Percentiles rank a stretch among this genome's conserved stretches.
Evolutionary conservation across 176 grass and related monocot species (phyloP).

Genomic region (Ensete ventricosum): DNA sequence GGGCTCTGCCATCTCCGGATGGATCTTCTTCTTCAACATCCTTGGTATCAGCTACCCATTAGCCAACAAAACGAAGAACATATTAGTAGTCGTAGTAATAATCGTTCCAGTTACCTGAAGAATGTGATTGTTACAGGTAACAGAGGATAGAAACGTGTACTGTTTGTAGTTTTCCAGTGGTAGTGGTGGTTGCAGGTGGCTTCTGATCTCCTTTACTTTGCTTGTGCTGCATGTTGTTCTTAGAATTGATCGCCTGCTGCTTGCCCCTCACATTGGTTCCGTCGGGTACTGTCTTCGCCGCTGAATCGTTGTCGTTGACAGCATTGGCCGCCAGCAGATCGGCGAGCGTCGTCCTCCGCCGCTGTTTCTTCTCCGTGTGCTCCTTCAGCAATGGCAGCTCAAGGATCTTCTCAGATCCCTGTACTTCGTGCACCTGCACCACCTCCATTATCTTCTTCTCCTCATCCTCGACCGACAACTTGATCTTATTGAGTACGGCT

Average conservation of each 20-base stretch:
- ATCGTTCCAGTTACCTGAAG: too few species aligned
- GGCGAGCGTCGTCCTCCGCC: neutral
- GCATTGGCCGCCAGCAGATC: neutral
- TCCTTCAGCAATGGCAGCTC: conserved; percentile 6
- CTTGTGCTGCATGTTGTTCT: neutral
- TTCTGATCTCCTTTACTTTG: neutral
- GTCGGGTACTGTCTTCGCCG: neutral
- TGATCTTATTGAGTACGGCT: neutral
- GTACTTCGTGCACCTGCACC: neutral
- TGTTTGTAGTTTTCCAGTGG: too few species aligned
- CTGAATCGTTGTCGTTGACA: neutral
- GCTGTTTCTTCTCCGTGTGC: neutral
- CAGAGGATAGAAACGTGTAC: too few species aligned
- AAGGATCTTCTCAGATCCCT: neutral
- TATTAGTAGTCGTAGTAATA: neutral
- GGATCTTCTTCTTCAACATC: conserved; percentile 8
- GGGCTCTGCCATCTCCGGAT: neutral
- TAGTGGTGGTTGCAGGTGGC: neutral
- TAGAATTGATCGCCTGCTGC: neutral
- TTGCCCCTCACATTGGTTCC: neutral
- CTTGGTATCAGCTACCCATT: conserved; percentile 9
- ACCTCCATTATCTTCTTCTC: neutral
- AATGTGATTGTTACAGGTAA: too few species aligned
- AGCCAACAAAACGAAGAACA: neutral
- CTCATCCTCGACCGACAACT: neutral